Evolutionary conservation across 140 eudicot species (phyloP).

Genomic region (Bidens hawaiensis): DNA sequence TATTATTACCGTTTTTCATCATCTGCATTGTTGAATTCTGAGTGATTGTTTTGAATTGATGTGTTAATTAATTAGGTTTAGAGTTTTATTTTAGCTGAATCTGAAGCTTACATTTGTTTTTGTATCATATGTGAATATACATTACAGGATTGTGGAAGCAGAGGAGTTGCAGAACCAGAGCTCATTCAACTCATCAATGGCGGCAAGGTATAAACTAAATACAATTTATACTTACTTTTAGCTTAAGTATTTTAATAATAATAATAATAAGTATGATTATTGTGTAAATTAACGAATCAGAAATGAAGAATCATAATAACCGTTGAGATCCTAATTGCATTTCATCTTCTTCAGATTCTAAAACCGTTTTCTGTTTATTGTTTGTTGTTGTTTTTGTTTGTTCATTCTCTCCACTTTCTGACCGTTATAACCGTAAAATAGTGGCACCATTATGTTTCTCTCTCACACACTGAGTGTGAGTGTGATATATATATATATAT

Average conservation of each 20-base stretch:
- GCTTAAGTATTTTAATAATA: not conserved
- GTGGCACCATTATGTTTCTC: slow-evolving; percentile 1
- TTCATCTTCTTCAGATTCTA: slow-evolving; percentile 4
- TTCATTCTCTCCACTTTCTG: slow-evolving; percentile 7
- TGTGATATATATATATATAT: no score
- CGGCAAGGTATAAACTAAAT: slow-evolving; percentile 31
- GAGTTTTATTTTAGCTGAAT: not conserved
- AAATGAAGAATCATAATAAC: not conserved
- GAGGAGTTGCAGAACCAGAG: slow-evolving; percentile 31
- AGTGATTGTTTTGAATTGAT: not conserved
- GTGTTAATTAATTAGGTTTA: not conserved
- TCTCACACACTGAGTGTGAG: slow-evolving; percentile 7
- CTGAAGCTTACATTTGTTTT: slow-evolving; percentile 10
- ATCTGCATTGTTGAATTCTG: no score
- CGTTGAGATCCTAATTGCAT: slow-evolving; percentile 20
- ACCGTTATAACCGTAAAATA: slow-evolving; percentile 30
- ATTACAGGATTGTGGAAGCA: slow-evolving; percentile 29
- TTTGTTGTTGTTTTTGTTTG: no score
- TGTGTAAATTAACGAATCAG: no score
- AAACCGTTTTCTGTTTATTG: slow-evolving; percentile 17
- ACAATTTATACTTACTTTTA: slow-evolving; percentile 1
- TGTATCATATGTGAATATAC: not conserved
- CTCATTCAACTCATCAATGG: slow-evolving; percentile 46
- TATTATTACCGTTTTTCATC: no score
- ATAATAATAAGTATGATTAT: no score